Evolutionary conservation across 108 stramenopile genomes (phyloP).

Genomic region (Chaetoceros tenuissimus): DNA sequence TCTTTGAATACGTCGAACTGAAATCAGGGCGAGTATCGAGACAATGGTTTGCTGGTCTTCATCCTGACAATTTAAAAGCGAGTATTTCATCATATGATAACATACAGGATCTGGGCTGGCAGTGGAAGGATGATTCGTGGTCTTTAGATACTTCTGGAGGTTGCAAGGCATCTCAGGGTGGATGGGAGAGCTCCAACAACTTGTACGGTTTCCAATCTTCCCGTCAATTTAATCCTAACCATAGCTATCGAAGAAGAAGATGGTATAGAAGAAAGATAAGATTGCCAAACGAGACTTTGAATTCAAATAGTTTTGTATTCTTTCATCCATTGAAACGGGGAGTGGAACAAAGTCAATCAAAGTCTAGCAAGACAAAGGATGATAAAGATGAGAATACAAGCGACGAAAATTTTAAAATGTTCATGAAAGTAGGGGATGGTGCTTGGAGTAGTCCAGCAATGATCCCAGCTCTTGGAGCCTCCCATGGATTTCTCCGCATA

Average conservation of each 20-base stretch:
- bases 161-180: constrained; percentile 24
- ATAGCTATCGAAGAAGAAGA: constrained; percentile 47
- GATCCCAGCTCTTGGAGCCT: constrained; percentile 36
- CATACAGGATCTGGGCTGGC: constrained; percentile 17
- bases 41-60: constrained; percentile 60
- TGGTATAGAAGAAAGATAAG: constrained; percentile 35
- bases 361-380: constrained; percentile 3
- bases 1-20: constrained; percentile 61
- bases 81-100: constrained; percentile 17
- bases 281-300: not conserved
- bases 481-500: constrained; percentile 42
- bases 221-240: constrained; percentile 34
- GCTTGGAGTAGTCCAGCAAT: constrained; percentile 37
- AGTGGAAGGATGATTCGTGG: constrained; percentile 44
- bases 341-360: not conserved
- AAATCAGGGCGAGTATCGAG: constrained; percentile 32
- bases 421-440: constrained; percentile 38
- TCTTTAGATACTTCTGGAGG: constrained; percentile 44
- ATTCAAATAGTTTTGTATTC: constrained; percentile 8
- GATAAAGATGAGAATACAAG: constrained; percentile 4
- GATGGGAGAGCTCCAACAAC: constrained; percentile 57
- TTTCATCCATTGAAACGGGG: constrained; percentile 24
- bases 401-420: constrained; percentile 13
- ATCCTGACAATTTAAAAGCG: constrained; percentile 24
- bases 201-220: constrained; percentile 31